Conservation (phyloP, 768 basidiomycete species). For the Boletus vermiculosoides region DNA sequence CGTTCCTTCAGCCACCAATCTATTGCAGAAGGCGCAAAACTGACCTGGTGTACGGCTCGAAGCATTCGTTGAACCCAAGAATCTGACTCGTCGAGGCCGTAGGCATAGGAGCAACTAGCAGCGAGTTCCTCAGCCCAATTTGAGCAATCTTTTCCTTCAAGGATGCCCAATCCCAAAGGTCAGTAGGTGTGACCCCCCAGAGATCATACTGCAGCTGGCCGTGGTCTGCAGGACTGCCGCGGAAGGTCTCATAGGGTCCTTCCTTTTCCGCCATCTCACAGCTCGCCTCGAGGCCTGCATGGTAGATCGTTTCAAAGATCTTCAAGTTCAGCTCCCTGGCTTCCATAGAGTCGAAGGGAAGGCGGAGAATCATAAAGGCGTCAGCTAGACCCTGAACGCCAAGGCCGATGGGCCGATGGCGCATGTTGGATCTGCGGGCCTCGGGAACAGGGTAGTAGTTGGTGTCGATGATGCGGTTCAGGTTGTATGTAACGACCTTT, state of each 20-base stretch:
- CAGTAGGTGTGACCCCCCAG: constrained; percentile 89
- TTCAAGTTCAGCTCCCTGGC: constrained; percentile 89
- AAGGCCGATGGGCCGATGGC: constrained; percentile 95
- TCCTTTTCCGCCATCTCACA: constrained; percentile 77
- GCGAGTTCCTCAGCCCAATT: constrained; percentile 85
- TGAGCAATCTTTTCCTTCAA: constrained; percentile 84
- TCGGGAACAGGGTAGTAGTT: constrained; percentile 96
- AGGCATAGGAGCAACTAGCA: constrained; percentile 96
- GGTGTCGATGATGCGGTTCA: constrained; percentile 91
- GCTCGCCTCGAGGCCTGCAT: constrained; percentile 89
- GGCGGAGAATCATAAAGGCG: constrained; percentile 93
- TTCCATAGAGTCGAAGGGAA: constrained; percentile 90
- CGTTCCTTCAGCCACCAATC: constrained; percentile 9
- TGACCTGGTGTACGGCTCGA: constrained; percentile 95
- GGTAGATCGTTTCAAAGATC: constrained; percentile 99
- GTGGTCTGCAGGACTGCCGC: constrained; percentile 84
- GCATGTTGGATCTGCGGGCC: constrained; percentile 90
- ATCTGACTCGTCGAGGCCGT: constrained; percentile 99
- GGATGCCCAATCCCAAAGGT: constrained; percentile 90
- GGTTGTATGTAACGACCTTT: constrained; percentile 90
- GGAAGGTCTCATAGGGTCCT: constrained; percentile 86
- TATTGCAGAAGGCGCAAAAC: constrained; percentile 14
- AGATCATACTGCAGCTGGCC: constrained; percentile 93
- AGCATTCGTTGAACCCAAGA: constrained; percentile 97
- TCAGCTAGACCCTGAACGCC: constrained; percentile 99